Base-by-base conservation (phyloP, 225 moss, liverwort and hornwort species). In the Pleurozium schreberi region DNA sequence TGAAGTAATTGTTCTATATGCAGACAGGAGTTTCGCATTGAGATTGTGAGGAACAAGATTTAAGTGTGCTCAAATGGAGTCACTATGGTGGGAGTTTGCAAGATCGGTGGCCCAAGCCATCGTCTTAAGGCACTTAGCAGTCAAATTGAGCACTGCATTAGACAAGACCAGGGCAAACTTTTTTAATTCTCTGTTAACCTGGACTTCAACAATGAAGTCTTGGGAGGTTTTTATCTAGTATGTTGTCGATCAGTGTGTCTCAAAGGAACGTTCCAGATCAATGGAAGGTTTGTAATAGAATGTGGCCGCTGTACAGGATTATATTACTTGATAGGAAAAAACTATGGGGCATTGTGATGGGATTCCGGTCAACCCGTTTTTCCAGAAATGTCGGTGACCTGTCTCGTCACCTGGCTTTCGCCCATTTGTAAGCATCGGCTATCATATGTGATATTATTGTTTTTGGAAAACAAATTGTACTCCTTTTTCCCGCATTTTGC, bases 291-390 rank as follows among this genome's bases (percentile, higher is more conserved):
- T 90, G 89, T 84, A 84, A 79, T 90, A 84, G 86, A 93, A 88
- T 88, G 90, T 36, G 88, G 87, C 86, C 90, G 87, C 89, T 92
- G 94, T 92, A 92, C 90, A 92, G 93, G 88, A 86, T 90, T 58
- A 47, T 91, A 88, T 58, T 80, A 86, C 55, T 64, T 82, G 85
- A 91, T 86, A 91, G 87, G 88, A 81, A 75, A n/a, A 80, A 88
- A 84, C 62, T 87, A 65, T 87, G 55, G 85, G 88, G 83, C 68
- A 89, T 63, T 87, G 86, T 89, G 74, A 89, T 88, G 84, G 61
- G 73, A 87, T 87, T 78, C 61, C 31, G 65, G 80, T 84, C 86
- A 78, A 82, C 59, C 28, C 45, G 69, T 82, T 64, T n/a, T 77
- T 86, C 62, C 87, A 64, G 77, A 88, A 66, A n/a, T 89, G 59